Percentiles rank a stretch among this genome's conserved stretches.
phyloP scores from a whole-genome alignment of 495 filamentous ascomycete species.

The Astrothelium subdiscretum region DNA sequence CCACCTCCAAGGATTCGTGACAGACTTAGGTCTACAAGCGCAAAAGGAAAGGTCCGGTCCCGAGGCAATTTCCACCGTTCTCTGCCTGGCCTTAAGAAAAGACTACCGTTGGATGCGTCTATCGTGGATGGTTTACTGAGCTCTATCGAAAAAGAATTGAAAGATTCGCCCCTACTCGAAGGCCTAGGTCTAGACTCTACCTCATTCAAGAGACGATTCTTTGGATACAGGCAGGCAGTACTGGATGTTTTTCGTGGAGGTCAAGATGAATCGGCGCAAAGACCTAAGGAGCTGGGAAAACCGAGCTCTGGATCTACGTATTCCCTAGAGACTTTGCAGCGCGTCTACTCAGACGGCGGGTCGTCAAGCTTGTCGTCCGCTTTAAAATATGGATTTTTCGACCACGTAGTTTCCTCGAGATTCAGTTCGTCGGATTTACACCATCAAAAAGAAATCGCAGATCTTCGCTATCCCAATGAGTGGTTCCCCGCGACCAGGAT shows the following conservation, averaged over 20 bases:
- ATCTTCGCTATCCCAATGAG: slow-evolving; percentile 74
- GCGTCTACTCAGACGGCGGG: slow-evolving; percentile 1
- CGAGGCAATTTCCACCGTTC: no score
- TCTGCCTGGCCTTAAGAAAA: no score
- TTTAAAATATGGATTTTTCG: slow-evolving; percentile 49
- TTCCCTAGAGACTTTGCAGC: slow-evolving; percentile 2
- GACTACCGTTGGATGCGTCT: neutral
- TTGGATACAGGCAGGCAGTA: neutral
- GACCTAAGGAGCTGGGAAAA: neutral
- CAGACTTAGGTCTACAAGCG: neutral
- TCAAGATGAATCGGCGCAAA: neutral
- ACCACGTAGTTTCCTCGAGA: slow-evolving; percentile 33
- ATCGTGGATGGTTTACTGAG: neutral
- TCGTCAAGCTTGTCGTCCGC: slow-evolving; percentile 28
- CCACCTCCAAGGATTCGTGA: neutral
- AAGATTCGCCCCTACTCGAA: slow-evolving; percentile 12
- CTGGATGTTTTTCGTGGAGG: neutral
- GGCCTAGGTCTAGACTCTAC: neutral
- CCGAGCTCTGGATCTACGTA: neutral
- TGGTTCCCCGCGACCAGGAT: slow-evolving; percentile 79
- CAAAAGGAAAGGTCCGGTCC: neutral
- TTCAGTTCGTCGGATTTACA: slow-evolving; percentile 39
- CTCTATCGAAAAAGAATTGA: slow-evolving; percentile 7
- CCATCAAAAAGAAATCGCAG: slow-evolving; percentile 55
- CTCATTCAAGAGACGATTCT: neutral